phyloP scores from a whole-genome alignment of 192 early-diverging fungal genomes.

The Coemansia sp. region DNA sequence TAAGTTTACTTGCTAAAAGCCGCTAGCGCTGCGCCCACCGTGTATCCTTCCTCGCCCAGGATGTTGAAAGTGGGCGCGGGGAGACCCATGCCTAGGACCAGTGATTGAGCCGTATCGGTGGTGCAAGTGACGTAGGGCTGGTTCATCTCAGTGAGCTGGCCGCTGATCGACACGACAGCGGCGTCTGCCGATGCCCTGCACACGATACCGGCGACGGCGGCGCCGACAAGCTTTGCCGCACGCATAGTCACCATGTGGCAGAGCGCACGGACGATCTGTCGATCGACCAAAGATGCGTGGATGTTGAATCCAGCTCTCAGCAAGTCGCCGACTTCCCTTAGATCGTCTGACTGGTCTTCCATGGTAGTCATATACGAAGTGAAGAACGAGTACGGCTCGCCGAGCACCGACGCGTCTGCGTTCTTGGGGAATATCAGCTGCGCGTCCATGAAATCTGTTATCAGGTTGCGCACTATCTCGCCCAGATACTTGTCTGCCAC shows the following conservation, averaged over 20 bases:
- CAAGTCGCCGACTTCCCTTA: slow-evolving; percentile 65
- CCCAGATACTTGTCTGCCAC: slow-evolving; percentile 95
- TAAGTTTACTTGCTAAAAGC: slow-evolving; percentile 16
- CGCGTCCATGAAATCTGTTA: slow-evolving; percentile 81
- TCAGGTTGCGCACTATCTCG: slow-evolving; percentile 79
- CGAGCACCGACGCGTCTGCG: slow-evolving; percentile 52
- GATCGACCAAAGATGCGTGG: slow-evolving; percentile 67
- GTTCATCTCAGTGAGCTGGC: slow-evolving; percentile 52
- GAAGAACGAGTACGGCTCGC: slow-evolving; percentile 70
- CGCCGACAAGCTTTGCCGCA: slow-evolving; percentile 78
- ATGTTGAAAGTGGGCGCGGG: slow-evolving; percentile 28
- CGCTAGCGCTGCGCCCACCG: slow-evolving; percentile 35
- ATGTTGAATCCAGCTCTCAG: slow-evolving; percentile 71
- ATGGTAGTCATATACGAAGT: slow-evolving; percentile 76
- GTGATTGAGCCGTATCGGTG: slow-evolving; percentile 17
- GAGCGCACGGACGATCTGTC: slow-evolving; percentile 75
- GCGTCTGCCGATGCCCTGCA: slow-evolving; percentile 4
- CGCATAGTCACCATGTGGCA: slow-evolving; percentile 82
- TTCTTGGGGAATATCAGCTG: slow-evolving; percentile 68
- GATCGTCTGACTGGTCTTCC: slow-evolving; percentile 64
- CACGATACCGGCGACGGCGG: slow-evolving; percentile 58
- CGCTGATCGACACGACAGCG: slow-evolving; percentile 35
- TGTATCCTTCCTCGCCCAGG: slow-evolving; percentile 43
- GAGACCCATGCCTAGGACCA: slow-evolving; percentile 3
- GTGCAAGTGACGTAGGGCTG: slow-evolving; percentile 46